Conservation (phyloP, 73 alveolate species). For the Paramecium tetraurelia region DNA sequence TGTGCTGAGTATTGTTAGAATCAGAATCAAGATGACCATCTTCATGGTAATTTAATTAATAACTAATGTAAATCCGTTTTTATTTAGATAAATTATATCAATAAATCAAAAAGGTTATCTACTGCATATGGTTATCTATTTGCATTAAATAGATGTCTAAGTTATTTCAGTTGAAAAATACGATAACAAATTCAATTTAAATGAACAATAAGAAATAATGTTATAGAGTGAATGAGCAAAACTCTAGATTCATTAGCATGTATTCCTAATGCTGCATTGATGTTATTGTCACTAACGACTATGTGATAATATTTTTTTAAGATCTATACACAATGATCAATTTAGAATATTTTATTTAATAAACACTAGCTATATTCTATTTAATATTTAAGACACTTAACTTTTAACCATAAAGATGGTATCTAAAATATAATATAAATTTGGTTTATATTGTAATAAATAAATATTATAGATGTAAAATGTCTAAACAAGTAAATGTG, state of each 20-base stretch:
- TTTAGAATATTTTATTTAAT: neutral
- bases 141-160: neutral
- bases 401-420: neutral
- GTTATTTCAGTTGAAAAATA: neutral
- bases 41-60: neutral
- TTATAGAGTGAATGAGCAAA: neutral
- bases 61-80: neutral
- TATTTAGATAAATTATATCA: neutral
- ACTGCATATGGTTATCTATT: neutral
- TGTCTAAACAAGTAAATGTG: neutral
- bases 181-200: neutral
- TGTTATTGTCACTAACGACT: neutral
- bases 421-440: neutral
- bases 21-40: neutral
- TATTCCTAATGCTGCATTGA: neutral
- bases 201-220: neutral
- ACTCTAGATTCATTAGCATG: too few species aligned
- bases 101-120: neutral
- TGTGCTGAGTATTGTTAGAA: neutral
- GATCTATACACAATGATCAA: neutral
- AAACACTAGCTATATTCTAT: neutral
- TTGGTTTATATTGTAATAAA: neutral
- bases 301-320: neutral
- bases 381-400: neutral
- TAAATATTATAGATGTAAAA: neutral